These are phyloP conservation scores for Calamus simplicifolius DNA, from an alignment of 176 grass and related monocot species.

Conservation along the genomic window DNA sequence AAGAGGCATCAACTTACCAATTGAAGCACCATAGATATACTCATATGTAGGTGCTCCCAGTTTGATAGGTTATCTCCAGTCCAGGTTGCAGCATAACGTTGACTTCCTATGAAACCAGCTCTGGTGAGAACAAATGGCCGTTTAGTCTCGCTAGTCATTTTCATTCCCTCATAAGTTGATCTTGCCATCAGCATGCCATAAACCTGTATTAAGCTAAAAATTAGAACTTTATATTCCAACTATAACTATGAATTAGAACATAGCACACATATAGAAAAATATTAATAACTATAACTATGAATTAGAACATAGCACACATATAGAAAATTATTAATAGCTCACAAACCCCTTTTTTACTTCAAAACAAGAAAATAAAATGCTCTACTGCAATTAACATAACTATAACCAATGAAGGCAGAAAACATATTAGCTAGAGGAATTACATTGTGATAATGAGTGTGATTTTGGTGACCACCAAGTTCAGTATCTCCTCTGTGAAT, in stretches of 20 bases:
- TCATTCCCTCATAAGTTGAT: slow-evolving; percentile 87
- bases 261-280: too few relatives aligned
- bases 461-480: slow-evolving; percentile 76
- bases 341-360: neutral
- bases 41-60: slow-evolving; percentile 97
- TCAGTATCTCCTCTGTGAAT: slow-evolving; percentile 72
- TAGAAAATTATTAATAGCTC: neutral
- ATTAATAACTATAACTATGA: neutral
- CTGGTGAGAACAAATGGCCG: slow-evolving; percentile 89
- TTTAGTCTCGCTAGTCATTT: slow-evolving; percentile 47
- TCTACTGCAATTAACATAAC: too few relatives aligned
- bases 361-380: neutral
- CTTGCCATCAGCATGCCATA: slow-evolving; percentile 97
- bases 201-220: slow-evolving; percentile 36
- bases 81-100: slow-evolving; percentile 94
- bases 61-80: slow-evolving; percentile 89
- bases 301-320: neutral
- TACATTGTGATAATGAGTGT: slow-evolving; percentile 95
- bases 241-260: neutral
- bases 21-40: slow-evolving; percentile 91
- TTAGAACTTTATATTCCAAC: neutral
- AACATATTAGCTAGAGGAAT: neutral
- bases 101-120: slow-evolving; percentile 94
- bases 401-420: neutral
- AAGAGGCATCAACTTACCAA: slow-evolving; percentile 48